Base-by-base conservation (phyloP, 306 rosid species). In the Ceratonia siliqua region DNA sequence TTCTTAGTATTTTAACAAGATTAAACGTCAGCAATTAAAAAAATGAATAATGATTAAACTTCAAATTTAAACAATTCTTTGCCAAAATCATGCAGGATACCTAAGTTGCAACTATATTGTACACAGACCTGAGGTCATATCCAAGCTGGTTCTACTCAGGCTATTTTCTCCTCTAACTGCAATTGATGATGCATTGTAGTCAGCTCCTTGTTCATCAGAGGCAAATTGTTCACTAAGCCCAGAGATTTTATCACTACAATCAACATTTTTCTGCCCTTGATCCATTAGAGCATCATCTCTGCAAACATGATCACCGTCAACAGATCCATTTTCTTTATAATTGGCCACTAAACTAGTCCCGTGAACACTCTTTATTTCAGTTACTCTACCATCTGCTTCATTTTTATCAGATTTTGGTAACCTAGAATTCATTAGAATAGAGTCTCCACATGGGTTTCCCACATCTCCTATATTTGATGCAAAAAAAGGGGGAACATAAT, bases 101-200 rank as follows among this genome's bases (percentile, higher is more conserved):
- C n/a, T 5, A 57, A 13, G 62, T 71, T 2, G 32, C 35, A 48
- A 52, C 36, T 39, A 62, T 27, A 30, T 1, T 38, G 59, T 18
- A 77, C 6, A 56, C 83, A 76, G 14, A 93, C 98, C 98, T 91
- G 96, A 80, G 25, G 76, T 36, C 62, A 48, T 74, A 75, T 89
- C 97, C 76, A 79, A 1, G 84, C 48, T 81, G 57, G 80, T 74
- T 81, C 83, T 85, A 66, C 83, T 85, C 76, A 76, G 72, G 67
- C 78, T 81, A 83, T 73, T 79, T 70, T 85, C 96, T 33, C 85
- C 88, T 46, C 78, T 85, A 71, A 64, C 48, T 59, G 82, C 74
- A 77, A 71, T 49, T 59, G 84, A 45, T 15, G 50, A 72, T 50
- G 78, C 66, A 65, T 62, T 80, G 58, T 57, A 82, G 68, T 85